Conservation (phyloP, 2,329 filamentous ascomycete species). For the Zymoseptoria pseudotritici region DNA sequence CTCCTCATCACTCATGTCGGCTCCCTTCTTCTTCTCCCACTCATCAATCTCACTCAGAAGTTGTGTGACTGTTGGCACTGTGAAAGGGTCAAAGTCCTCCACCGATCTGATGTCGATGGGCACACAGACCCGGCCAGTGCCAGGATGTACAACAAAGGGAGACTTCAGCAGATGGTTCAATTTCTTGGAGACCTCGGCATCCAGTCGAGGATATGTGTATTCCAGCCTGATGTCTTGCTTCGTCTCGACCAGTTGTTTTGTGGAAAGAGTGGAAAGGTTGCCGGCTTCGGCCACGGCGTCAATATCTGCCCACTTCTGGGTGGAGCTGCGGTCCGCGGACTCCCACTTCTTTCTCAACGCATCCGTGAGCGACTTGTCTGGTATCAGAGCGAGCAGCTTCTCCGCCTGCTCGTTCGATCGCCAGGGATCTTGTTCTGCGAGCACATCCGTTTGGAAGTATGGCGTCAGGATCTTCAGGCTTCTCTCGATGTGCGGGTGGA, state of each 20-base stretch:
- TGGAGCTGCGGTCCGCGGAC: constrained; percentile 67
- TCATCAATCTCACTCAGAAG: constrained; percentile 79
- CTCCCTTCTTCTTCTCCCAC: constrained; percentile 52
- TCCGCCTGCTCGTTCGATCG: constrained; percentile 60
- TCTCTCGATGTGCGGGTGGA: constrained; percentile 83
- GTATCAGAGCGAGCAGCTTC: constrained; percentile 74
- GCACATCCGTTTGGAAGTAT: constrained; percentile 76
- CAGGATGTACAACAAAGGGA: constrained; percentile 92
- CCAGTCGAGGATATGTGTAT: constrained; percentile 94
- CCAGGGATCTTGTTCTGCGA: constrained; percentile 84
- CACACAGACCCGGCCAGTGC: constrained; percentile 89
- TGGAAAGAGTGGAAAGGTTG: constrained; percentile 54
- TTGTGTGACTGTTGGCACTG: constrained; percentile 80
- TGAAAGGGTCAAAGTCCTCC: constrained; percentile 78
- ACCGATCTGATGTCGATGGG: constrained; percentile 72
- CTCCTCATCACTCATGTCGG: constrained; percentile 37
- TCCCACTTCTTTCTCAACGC: constrained; percentile 87
- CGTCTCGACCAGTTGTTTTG: constrained; percentile 66
- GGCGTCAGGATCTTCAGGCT: constrained; percentile 77
- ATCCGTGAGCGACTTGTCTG: constrained; percentile 68
- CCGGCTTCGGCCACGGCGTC: constrained; percentile 74
- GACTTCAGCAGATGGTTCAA: constrained; percentile 96
- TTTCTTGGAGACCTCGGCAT: constrained; percentile 96
- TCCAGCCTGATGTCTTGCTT: constrained; percentile 96
- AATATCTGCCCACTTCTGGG: constrained; percentile 89